Evolutionary conservation across 2,329 filamentous ascomycete genomes (phyloP).

Genomic region (Microascus cirrosus): DNA sequence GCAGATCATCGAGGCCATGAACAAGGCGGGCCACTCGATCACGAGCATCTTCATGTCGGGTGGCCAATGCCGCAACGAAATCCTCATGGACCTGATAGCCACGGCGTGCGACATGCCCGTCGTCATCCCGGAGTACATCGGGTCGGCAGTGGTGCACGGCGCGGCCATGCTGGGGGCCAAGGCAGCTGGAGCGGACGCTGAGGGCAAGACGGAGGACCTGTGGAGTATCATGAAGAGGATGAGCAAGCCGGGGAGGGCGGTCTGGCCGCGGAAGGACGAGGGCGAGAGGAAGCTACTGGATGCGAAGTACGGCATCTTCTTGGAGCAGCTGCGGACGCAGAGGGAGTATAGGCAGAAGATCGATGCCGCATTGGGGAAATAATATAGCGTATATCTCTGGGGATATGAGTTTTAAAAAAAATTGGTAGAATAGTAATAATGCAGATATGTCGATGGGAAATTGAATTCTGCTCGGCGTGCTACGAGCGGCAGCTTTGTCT

Average conservation of each 20-base stretch:
- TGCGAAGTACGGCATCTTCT: constrained; percentile 90
- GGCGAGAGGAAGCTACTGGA: constrained; percentile 70
- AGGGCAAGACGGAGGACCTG: constrained; percentile 69
- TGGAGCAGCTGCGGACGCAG: constrained; percentile 84
- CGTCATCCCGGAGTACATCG: constrained; percentile 83
- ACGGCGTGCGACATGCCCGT: constrained; percentile 89
- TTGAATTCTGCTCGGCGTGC: not conserved
- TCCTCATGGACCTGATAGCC: constrained; percentile 85
- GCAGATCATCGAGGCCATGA: constrained; percentile 94
- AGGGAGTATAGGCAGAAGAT: constrained; percentile 70
- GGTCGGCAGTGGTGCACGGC: constrained; percentile 94
- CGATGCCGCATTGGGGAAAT: constrained; percentile 45
- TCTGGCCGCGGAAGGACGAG: constrained; percentile 60
- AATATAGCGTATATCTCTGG: not conserved
- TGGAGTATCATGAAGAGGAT: constrained; percentile 98
- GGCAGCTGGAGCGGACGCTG: constrained; percentile 61
- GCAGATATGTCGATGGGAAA: not conserved
- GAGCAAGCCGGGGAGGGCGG: constrained; percentile 83
- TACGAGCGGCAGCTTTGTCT: not conserved
- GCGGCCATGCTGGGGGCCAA: constrained; percentile 97
- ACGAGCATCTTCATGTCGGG: constrained; percentile 97
- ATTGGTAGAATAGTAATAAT: not conserved
- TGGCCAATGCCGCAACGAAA: constrained; percentile 89
- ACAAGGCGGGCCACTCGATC: constrained; percentile 76
- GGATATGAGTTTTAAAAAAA: not conserved